Conservation (phyloP, 2,329 filamentous ascomycete species). For the Onygenales sp. region DNA sequence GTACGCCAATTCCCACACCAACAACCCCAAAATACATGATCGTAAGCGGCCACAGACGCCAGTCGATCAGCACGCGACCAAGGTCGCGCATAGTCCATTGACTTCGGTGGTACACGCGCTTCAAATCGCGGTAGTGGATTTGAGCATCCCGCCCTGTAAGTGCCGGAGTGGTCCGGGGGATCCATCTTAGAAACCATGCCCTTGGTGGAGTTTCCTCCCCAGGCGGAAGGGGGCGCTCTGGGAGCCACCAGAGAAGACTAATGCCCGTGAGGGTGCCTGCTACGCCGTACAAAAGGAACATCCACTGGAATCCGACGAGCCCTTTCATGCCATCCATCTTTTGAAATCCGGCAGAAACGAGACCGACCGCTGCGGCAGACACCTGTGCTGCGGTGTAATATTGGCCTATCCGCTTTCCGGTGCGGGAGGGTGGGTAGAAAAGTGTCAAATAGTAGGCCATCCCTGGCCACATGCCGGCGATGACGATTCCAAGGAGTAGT, state of each 20-base stretch:
- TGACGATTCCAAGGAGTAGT: slow-evolving; percentile 75
- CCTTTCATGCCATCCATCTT: slow-evolving; percentile 73
- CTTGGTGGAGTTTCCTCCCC: slow-evolving; percentile 24
- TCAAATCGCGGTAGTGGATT: slow-evolving; percentile 75
- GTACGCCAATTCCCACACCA: slow-evolving; percentile 81
- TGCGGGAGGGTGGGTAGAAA: slow-evolving; percentile 81
- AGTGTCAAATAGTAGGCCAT: slow-evolving; percentile 90
- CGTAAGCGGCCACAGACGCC: slow-evolving; percentile 76
- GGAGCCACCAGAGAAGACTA: slow-evolving; percentile 77
- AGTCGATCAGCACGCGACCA: slow-evolving; percentile 63
- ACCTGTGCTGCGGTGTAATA: slow-evolving; percentile 87
- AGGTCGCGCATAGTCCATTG: slow-evolving; percentile 67
- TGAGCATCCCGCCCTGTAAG: slow-evolving; percentile 66
- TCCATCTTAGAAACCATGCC: slow-evolving; percentile 45
- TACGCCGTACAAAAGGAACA: slow-evolving; percentile 83
- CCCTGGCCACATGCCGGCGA: slow-evolving; percentile 90
- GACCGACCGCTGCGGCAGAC: slow-evolving; percentile 77
- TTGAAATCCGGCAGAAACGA: slow-evolving; percentile 86
- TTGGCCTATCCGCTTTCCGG: slow-evolving; percentile 76
- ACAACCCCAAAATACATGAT: slow-evolving; percentile 95
- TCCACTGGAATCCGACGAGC: slow-evolving; percentile 57
- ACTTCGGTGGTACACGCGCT: slow-evolving; percentile 65
- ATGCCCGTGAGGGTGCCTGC: slow-evolving; percentile 64
- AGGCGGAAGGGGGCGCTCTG: slow-evolving; percentile 68
- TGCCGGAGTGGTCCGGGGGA: slow-evolving; percentile 61